These are phyloP conservation scores for Phytophthora multivora DNA, from an alignment of 352 stramenopile genomes.

Conservation along the genomic window DNA sequence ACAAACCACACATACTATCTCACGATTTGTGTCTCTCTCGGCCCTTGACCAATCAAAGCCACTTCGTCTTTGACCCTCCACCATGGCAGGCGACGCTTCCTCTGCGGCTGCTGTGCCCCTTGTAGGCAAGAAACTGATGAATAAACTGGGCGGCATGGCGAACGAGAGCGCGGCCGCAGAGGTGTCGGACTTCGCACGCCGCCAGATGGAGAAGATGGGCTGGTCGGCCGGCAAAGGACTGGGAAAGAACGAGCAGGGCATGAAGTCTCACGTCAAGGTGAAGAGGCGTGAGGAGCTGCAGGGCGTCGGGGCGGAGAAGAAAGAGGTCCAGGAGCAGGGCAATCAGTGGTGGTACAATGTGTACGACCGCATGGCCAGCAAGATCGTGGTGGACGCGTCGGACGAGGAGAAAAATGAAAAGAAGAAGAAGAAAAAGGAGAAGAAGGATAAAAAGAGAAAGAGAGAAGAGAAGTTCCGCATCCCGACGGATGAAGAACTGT, in stretches of 20 bases:
- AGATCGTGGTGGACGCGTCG: slow-evolving; percentile 83
- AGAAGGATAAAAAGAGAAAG: slow-evolving; percentile 46
- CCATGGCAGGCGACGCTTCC: slow-evolving; percentile 13
- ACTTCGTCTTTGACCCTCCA: neutral
- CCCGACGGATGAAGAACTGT: slow-evolving; percentile 96
- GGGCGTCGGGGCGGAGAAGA: slow-evolving; percentile 88
- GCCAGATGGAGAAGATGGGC: slow-evolving; percentile 95
- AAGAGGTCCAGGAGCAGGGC: slow-evolving; percentile 64
- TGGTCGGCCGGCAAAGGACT: slow-evolving; percentile 96
- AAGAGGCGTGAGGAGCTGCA: slow-evolving; percentile 93
- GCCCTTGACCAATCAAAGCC: neutral
- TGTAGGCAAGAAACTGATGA: slow-evolving; percentile 86
- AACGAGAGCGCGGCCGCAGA: slow-evolving; percentile 72
- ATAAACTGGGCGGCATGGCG: slow-evolving; percentile 74
- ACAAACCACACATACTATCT: no score
- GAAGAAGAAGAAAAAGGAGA: slow-evolving; percentile 62
- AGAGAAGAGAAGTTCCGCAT: slow-evolving; percentile 58
- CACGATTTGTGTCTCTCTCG: neutral
- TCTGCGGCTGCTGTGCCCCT: slow-evolving; percentile 46
- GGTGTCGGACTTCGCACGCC: slow-evolving; percentile 81
- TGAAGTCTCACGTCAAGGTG: slow-evolving; percentile 93
- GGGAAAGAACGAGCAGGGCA: slow-evolving; percentile 95
- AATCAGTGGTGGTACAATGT: slow-evolving; percentile 91
- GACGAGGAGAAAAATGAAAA: slow-evolving; percentile 32
- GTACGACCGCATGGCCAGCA: slow-evolving; percentile 86